Base-by-base conservation (phyloP, 768 basidiomycete genomes). In the Boletus tomentosulus region DNA sequence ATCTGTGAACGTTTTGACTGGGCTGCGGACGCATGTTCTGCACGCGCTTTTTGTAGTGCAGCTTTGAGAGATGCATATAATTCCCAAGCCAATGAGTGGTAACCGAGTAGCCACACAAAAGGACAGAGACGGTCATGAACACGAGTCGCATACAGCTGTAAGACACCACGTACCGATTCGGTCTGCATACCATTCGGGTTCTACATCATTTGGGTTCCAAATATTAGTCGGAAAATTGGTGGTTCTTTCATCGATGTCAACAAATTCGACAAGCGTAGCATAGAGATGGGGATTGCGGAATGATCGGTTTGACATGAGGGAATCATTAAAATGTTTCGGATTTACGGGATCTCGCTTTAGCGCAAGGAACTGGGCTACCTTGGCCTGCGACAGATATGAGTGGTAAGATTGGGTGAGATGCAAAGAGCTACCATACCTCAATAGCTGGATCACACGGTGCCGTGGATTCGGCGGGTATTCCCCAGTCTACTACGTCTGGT, bases 261-360 rank as follows among this genome's bases (percentile, higher is more conserved):
- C 85, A 66, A 95, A 97, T 65, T 97, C 92, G 57, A 99, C 95
- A 2, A 99, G 82, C 62, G 93, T 93, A 12, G 90, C 78, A 70
- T 96, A 97, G n/a, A 98, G 81, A 64, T 97, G 92, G 0, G 96
- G 96, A 64, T 99, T 99, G 27, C 93, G 85, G 72, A 98, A 99
- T 4, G 92, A 86, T 42, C 92, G 86, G 60, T 89, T 92, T 8
- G 86, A 83, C 85, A 98, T 92, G 39, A 99, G 80, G 2, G 91
- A 91, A 69, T 97, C 93, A 68, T 98, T 99, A 75, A 97, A 98
- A 69, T 97, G 94, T 60, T 86, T 85, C 1, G 89, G 87, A 61
- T 81, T 79, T 2, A 57, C 55, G 10, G 81, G 65, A 62, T 85
- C 79, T 28, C 75, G 71, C 67, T 93, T 92, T 45, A 98, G 77